These are phyloP conservation scores for Alloascoidea hylecoeti DNA, from an alignment of 805 yeast genomes.

Conservation along the genomic window DNA sequence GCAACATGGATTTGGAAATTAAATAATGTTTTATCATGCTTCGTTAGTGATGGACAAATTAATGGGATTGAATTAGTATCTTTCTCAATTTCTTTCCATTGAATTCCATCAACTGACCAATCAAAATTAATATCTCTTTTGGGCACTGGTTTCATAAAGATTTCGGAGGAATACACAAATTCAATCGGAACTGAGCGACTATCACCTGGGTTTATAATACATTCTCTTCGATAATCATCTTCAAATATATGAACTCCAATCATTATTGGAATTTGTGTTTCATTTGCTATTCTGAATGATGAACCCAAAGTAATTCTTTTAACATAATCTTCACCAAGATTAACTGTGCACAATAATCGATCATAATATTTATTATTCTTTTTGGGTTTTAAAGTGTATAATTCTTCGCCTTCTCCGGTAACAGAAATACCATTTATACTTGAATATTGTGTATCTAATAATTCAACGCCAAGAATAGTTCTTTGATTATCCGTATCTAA, in stretches of 20 bases:
- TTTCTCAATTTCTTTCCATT: slow-evolving; percentile 49
- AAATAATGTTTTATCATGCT: no score
- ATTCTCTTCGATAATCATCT: slow-evolving; percentile 17
- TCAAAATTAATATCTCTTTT: slow-evolving; percentile 34
- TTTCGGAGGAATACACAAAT: slow-evolving; percentile 44
- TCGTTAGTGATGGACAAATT: no score
- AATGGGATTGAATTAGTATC: slow-evolving; percentile 43
- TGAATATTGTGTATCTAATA: slow-evolving; percentile 38
- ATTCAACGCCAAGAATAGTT: slow-evolving; percentile 46
- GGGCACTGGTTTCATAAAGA: slow-evolving; percentile 50
- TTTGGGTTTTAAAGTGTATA: slow-evolving; percentile 57
- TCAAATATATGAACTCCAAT: slow-evolving; percentile 22
- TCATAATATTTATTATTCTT: slow-evolving; percentile 50
- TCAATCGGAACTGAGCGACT: slow-evolving; percentile 64
- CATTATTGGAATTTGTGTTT: slow-evolving; percentile 43
- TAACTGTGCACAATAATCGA: slow-evolving; percentile 60
- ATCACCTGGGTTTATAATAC: slow-evolving; percentile 37
- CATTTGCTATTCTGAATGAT: slow-evolving; percentile 54
- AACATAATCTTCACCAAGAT: slow-evolving; percentile 59
- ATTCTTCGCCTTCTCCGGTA: slow-evolving; percentile 71
- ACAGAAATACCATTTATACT: slow-evolving; percentile 45
- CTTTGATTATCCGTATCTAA: slow-evolving; percentile 48
- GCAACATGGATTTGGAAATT: slow-evolving; percentile 67
- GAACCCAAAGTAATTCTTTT: slow-evolving; percentile 72
- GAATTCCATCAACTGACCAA: slow-evolving; percentile 53